Base-by-base conservation (phyloP, 1,284 basidiomycete species). In the Ceratobasidium sp. region DNA sequence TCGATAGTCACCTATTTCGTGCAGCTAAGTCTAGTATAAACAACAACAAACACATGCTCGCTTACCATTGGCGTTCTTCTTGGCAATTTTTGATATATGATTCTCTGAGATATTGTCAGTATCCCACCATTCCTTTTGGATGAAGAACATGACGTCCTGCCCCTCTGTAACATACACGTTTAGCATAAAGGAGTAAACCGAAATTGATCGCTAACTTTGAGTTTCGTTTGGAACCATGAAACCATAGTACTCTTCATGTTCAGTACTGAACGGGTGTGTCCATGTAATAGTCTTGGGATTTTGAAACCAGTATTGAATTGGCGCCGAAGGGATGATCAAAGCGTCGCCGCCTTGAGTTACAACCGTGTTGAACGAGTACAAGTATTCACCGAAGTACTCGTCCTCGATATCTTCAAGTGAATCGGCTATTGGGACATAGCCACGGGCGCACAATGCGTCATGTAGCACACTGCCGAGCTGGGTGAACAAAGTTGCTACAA, bases 121-220 rank as follows among this genome's bases (percentile, higher is more conserved):
- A 52, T 52, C 50, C 50, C 50, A 52, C 50, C 50, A 52, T 26
- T 52, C 50, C 50, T 52, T 52, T 28, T 52, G 50, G 28, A 52
- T 52, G 50, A 52, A 52, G 50, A 52, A 52, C 23, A 52, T 26
- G 28, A 52, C 23, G 50, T 52, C 50, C 23, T 52, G 50, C 1
- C 50, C 50, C 14, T 28, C 50, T 52, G 26, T 52, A 52, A 30
- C 48, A 52, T 52, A 26, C 26, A 23, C 21, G 36, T 39, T 39
- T 14, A 39, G 36, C 36, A 39, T 14, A 39, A 39, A 39, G 26
- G 48, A 52, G 26, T 23, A 16, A 6, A 52, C n/a, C 9, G 2
- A 26, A 26, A 52, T 9, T 8, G 16, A 52, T 6, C 26, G 6
- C 48, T 5, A 14, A 52, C 48, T 52, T 18, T 52, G 48, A 16